Evolutionary conservation across 1,139 yeast genomes (phyloP), one percentile per base, ranked within the genome.

Genomic region (Pichia sp.): DNA sequence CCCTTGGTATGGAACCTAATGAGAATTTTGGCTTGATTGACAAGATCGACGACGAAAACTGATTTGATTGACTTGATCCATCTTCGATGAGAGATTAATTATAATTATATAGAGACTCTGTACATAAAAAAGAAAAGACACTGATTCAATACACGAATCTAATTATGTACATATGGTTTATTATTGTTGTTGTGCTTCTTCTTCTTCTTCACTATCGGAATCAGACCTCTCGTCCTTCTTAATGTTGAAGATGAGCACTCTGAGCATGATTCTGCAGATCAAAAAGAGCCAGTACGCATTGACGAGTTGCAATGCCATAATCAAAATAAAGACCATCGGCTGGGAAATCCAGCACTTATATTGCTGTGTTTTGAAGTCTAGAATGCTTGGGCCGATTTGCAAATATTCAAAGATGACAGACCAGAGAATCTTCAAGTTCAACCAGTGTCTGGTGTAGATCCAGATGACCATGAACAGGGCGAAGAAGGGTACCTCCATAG

Each of bases 301-400:
- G 57, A 93, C 92, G 56, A 89, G 66, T 69, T 93, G 99, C 61
- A 93, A 78, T 1, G 95, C 92, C 55, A 80, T 75, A 57, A 93
- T 80, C 66, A 93, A 79, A 23, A 73, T 72, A 66, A 93, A 92
- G 2, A 93, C 92, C 68, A 93, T 90, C 58, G 88, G 87, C 73
- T 89, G 96, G 15, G 98, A 87, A 62, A 95, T 88, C 85, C 89
- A 90, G 73, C 98, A 93, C 72, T 95, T 93, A 76, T 92, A 93
- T 70, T 92, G 97, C 69, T 90, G 93, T 36, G 95, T 85, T n/a
- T 79, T 89, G 84, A 92, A 93, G 74, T 90, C 84, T 64, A 95
- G 77, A 55, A 79, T 79, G 73, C 78, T 90, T 58, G 84, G 84
- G 49, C 98, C 98, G 40, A 89, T 90, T 2, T 95, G 81, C 61